A percentile compares a stretch with the other conserved stretches of the same genome.
Evolutionary conservation across 2,329 filamentous ascomycete species (phyloP).

Genomic region (Bipolaris zeicola): DNA sequence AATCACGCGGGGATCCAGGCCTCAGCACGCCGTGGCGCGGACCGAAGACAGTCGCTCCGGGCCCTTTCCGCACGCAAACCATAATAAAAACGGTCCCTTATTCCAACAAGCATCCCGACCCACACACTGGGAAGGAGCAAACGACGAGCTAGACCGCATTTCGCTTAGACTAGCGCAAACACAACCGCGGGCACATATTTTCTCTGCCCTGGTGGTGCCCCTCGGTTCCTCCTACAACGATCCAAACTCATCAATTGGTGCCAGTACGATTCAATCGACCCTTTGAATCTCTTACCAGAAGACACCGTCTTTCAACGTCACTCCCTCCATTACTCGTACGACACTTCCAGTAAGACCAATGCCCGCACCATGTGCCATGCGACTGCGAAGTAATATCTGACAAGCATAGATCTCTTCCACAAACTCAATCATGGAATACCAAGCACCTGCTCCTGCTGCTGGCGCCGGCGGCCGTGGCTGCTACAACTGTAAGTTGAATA

Average conservation of each 20-base stretch:
- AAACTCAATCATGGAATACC: conserved; percentile 44
- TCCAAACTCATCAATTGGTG: conserved; percentile 25
- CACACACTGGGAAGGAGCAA: conserved; percentile 9
- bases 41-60: background rate
- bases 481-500: conserved; percentile 49
- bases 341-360: conserved; percentile 32
- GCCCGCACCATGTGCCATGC: conserved; percentile 3
- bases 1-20: conserved; percentile 9
- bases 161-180: conserved; percentile 22
- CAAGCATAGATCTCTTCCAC: conserved; percentile 29
- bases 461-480: conserved; percentile 48
- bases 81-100: conserved; percentile 2
- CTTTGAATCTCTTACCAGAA: conserved; percentile 14
- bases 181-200: conserved; percentile 21
- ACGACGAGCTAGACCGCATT: conserved; percentile 17
- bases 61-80: conserved; percentile 2
- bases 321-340: conserved; percentile 18
- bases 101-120: conserved; percentile 12
- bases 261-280: conserved; percentile 13
- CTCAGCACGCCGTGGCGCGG: conserved; percentile 1
- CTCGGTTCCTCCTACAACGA: conserved; percentile 19
- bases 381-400: conserved; percentile 22
- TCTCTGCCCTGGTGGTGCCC: conserved; percentile 17
- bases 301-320: conserved; percentile 26
- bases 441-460: conserved; percentile 40